Conservation (phyloP, 2,329 filamentous ascomycete genomes). For the Scleromitrula shiraiana region DNA sequence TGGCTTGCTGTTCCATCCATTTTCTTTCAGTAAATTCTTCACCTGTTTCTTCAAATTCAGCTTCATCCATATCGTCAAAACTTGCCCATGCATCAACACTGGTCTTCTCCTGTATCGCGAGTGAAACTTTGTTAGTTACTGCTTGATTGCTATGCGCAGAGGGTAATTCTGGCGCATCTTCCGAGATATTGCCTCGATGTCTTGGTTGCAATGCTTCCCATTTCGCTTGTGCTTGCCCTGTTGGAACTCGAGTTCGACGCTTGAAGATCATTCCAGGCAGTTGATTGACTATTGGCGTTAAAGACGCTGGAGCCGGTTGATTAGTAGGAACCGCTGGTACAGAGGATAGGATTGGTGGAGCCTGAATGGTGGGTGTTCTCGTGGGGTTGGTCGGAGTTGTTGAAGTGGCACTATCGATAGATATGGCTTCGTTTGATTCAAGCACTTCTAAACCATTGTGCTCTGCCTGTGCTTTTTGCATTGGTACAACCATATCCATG, state of each 20-base stretch:
- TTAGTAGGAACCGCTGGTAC: conserved; percentile 9
- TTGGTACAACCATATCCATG: conserved; percentile 10
- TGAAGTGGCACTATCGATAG: too few species aligned
- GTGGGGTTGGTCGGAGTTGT: conserved; percentile 11
- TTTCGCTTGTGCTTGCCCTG: conserved; percentile 21
- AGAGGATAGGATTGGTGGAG: conserved; percentile 14
- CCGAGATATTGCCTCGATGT: conserved; percentile 4
- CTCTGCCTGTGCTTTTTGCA: conserved; percentile 16
- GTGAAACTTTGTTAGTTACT: conserved; percentile 27
- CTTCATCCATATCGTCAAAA: conserved; percentile 54
- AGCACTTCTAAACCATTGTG: conserved; percentile 12
- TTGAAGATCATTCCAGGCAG: conserved; percentile 11
- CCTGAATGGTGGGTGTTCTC: too few species aligned
- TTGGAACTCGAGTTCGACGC: conserved; percentile 17
- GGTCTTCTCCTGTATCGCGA: conserved; percentile 42
- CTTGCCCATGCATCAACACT: conserved; percentile 42
- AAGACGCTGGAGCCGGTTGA: too few species aligned
- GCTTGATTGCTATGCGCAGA: too few species aligned
- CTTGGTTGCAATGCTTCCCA: conserved; percentile 26
- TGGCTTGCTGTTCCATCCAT: conserved; percentile 70
- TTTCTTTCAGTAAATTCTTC: conserved; percentile 58
- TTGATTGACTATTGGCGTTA: too few species aligned
- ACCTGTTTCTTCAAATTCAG: conserved; percentile 39
- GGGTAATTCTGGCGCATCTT: too few species aligned
- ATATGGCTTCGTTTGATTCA: too few species aligned